Percentiles rank a stretch among this genome's conserved stretches.
These are phyloP conservation scores for Leccinellum luteum DNA, from an alignment of 768 basidiomycete genomes.

Conservation along the genomic window DNA sequence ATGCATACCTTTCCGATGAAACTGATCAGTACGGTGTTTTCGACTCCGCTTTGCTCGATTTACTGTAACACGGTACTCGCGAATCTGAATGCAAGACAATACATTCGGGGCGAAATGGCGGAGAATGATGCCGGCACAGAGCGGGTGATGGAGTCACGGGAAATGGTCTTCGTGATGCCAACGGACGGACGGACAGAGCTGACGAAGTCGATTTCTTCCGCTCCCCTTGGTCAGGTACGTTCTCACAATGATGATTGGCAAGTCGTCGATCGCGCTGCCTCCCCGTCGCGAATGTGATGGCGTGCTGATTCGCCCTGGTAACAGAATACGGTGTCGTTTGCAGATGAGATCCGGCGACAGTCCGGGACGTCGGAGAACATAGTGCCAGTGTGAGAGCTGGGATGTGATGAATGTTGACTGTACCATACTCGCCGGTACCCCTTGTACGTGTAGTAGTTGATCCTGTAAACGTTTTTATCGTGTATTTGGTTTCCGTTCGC, in stretches of 20 bases:
- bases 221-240: neutral
- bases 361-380: neutral
- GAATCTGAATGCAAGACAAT: constrained; percentile 12
- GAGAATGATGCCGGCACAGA: neutral
- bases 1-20: neutral
- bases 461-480: too few species aligned
- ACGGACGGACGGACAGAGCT: neutral
- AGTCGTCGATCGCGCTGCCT: neutral
- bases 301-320: neutral
- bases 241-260: neutral
- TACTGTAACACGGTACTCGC: constrained; percentile 18
- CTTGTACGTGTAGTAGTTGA: neutral
- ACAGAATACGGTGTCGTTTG: neutral
- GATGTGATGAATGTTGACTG: neutral
- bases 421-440: neutral
- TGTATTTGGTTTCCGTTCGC: too few species aligned
- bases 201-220: neutral
- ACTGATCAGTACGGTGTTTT: neutral
- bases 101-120: neutral
- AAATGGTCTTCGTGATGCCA: neutral
- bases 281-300: neutral
- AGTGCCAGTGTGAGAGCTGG: neutral
- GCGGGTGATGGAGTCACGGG: neutral
- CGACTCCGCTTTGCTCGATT: constrained; percentile 4
- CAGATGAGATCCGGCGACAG: neutral